Conservation (phyloP, 371 early-diverging fungal species). For the Rhizopus arrhizus region DNA sequence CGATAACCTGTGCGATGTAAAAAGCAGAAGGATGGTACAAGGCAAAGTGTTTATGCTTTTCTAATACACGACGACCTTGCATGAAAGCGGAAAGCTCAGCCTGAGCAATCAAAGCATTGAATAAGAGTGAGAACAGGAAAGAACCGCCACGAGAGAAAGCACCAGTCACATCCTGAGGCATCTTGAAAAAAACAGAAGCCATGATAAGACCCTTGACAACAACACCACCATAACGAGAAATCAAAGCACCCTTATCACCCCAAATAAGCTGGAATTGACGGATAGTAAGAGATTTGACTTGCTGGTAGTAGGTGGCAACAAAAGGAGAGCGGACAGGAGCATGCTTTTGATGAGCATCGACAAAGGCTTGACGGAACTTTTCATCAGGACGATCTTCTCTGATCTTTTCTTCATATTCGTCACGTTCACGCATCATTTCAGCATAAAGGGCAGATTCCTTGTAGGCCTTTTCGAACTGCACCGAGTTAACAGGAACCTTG, state of each 20-base stretch:
- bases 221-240: conserved; percentile 64
- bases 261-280: conserved; percentile 66
- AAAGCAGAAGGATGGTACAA: conserved; percentile 68
- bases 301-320: conserved; percentile 64
- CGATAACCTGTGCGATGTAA: conserved; percentile 61
- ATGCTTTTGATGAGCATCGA: conserved; percentile 60
- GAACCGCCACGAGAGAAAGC: conserved; percentile 80
- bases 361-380: conserved; percentile 59
- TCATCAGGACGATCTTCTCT: conserved; percentile 43
- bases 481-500: conserved; percentile 51
- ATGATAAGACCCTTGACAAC: conserved; percentile 69
- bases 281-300: conserved; percentile 61
- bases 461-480: conserved; percentile 58
- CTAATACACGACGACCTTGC: conserved; percentile 65
- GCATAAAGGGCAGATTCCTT: conserved; percentile 41
- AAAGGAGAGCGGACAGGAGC: conserved; percentile 60
- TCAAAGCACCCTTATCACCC: conserved; percentile 54
- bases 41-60: conserved; percentile 71
- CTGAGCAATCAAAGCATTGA: conserved; percentile 64
- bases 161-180: conserved; percentile 58
- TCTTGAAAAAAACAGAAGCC: conserved; percentile 67
- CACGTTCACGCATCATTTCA: conserved; percentile 42
- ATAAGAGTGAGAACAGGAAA: conserved; percentile 61
- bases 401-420: conserved; percentile 50
- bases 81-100: conserved; percentile 60